A percentile compares a stretch with the other conserved stretches of the same genome.
phyloP scores from a whole-genome alignment of 768 basidiomycete species.

The Tubosaeta brunneosetosa region DNA sequence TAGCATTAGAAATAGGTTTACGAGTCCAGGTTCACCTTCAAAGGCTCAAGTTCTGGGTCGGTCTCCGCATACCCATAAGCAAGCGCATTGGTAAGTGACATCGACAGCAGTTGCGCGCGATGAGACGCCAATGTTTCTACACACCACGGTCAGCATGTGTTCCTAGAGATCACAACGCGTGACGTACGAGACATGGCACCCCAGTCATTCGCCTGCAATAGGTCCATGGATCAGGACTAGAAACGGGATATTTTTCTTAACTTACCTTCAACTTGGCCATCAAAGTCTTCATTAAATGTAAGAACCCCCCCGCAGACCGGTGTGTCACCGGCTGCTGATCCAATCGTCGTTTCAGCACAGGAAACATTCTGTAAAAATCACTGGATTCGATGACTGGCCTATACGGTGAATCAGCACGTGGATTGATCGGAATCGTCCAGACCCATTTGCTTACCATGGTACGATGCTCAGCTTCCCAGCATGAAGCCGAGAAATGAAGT shows the following conservation, averaged over 20 bases:
- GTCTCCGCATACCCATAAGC: constrained; percentile 43
- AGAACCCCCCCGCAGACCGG: constrained; percentile 41
- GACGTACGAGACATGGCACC: constrained; percentile 55
- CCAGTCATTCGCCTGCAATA: constrained; percentile 56
- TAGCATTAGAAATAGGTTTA: neutral
- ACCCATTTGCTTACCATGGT: constrained; percentile 43
- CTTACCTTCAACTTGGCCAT: constrained; percentile 67
- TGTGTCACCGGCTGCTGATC: constrained; percentile 49
- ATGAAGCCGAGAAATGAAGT: constrained; percentile 60
- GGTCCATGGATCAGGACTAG: neutral
- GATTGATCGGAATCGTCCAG: neutral
- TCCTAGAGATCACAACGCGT: too few relatives aligned
- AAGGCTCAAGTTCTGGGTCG: constrained; percentile 42
- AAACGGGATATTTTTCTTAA: neutral
- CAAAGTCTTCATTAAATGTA: constrained; percentile 53
- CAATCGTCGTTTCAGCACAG: constrained; percentile 40
- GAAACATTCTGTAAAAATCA: constrained; percentile 56
- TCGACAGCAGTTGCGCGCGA: constrained; percentile 40
- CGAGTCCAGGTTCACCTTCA: constrained; percentile 39
- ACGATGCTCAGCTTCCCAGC: constrained; percentile 51
- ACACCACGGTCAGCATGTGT: neutral
- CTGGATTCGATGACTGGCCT: constrained; percentile 57
- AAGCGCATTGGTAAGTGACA: constrained; percentile 45
- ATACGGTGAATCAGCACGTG: neutral
- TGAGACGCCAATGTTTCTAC: constrained; percentile 47